Evolutionary conservation across 176 grass and related monocot species (phyloP), one percentile per base, ranked within the genome.

Genomic region (Oryza australiensis): DNA sequence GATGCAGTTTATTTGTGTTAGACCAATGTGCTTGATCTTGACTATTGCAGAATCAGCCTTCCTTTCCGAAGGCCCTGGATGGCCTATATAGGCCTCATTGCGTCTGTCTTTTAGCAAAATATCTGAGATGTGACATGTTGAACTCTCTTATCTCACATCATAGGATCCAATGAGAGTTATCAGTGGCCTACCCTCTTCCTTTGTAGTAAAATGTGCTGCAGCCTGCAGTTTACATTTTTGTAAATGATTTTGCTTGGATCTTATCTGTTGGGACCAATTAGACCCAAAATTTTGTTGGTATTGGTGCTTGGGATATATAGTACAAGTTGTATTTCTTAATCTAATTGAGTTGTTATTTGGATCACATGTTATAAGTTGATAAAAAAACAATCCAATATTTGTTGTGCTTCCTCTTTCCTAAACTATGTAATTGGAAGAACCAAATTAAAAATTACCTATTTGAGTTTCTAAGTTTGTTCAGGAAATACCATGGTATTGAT

Each of bases 401-500:
- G 11, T 3, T 43, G 34, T 5, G 38, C 59, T 37, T 71, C 18
- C 49, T 60, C 15, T 82, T 72, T 62, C 59, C 18, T 43, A 11
- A 71, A 12, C 41, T 71, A 1, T 81, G 34, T 43, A 59, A 68
- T 70, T 30, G 29, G 53, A 45, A 10, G 34, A 72, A 72, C 12
- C 26, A 53, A 63, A 53, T 68, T 34, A 80, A 53, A n/a, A 53
- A 11, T 26, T 22, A 35, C 43, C 64, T 55, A 5, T 59, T 60
- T 35, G 26, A 75, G 76, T 81, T 70, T 64, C 6, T 80, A 59
- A 37, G 20, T 38, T 22, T 34, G 55, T 64, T 89, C 59, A 84
- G 75, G 23, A 68, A 80, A 64, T 83, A 77, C 42, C 41, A 57
- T 85, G 26, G 26, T 53, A 75, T 53, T 23, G 40, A 74, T 77